Conservation (phyloP, 192 early-diverging fungal species). For the Backusella psychrophila region DNA sequence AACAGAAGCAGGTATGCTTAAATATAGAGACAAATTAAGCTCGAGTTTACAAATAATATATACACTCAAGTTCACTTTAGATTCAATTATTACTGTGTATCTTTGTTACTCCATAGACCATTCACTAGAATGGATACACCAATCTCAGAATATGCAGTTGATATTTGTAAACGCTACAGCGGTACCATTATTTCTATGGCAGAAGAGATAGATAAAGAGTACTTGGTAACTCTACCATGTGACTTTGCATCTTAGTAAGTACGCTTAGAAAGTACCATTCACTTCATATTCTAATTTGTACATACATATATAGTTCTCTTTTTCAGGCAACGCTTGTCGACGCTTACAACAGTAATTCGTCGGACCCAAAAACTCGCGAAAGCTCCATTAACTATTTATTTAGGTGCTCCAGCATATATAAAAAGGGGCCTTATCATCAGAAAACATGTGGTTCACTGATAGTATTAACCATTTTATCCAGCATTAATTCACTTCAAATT, state of each 20-base stretch:
- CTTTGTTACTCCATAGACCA: slow-evolving; percentile 30
- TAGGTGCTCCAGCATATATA: slow-evolving; percentile 10
- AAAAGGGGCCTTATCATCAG: neutral
- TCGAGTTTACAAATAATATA: neutral
- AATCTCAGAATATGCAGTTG: neutral
- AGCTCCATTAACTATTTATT: slow-evolving; percentile 5
- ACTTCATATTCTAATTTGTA: neutral
- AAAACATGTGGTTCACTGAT: neutral
- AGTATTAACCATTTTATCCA: neutral
- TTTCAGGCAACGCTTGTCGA: slow-evolving; percentile 32
- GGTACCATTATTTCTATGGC: slow-evolving; percentile 21
- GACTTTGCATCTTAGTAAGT: slow-evolving; percentile 33
- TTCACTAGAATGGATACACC: slow-evolving; percentile 13
- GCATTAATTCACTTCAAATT: neutral
- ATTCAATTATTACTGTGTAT: slow-evolving; percentile 24
- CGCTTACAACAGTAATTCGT: slow-evolving; percentile 15
- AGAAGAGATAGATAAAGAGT: slow-evolving; percentile 8
- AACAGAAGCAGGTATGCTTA: neutral
- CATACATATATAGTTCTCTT: slow-evolving; percentile 14
- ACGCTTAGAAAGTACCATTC: too few species aligned
- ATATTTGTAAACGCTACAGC: slow-evolving; percentile 19
- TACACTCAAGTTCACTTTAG: neutral
- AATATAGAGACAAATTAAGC: too few species aligned
- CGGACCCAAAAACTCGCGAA: neutral
- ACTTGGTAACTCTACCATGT: slow-evolving; percentile 26